These are phyloP conservation scores for Hemisphaericaspora lyxosophila DNA, from an alignment of 1,139 yeast genomes.

Conservation along the genomic window DNA sequence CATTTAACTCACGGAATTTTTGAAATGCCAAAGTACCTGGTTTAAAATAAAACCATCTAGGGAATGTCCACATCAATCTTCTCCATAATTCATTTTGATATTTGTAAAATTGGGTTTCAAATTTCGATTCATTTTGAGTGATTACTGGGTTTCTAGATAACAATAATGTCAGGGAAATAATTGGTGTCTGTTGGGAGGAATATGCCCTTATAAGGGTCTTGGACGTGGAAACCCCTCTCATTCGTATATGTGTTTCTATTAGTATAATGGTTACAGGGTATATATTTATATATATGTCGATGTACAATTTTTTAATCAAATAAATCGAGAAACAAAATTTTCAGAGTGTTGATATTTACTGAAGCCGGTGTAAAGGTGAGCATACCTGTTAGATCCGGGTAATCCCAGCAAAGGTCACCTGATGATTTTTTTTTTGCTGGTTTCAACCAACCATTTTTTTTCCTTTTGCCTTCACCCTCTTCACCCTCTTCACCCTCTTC, in stretches of 20 bases:
- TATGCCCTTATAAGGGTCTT: conserved; percentile 13
- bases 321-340: conserved; percentile 1
- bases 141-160: conserved; percentile 82
- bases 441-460: no score
- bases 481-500: no score
- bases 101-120: conserved; percentile 73
- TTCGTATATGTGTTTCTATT: background rate
- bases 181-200: conserved; percentile 9
- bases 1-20: conserved; percentile 72
- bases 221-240: conserved; percentile 2
- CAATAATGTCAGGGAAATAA: conserved; percentile 48
- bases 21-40: conserved; percentile 89
- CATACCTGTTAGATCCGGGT: background rate
- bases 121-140: conserved; percentile 70
- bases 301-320: background rate
- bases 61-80: conserved; percentile 96
- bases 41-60: conserved; percentile 87
- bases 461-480: no score
- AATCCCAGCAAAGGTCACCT: background rate
- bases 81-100: conserved; percentile 87
- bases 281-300: no score
- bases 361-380: background rate
- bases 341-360: background rate
- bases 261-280: no score
- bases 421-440: no score